These are phyloP conservation scores for Plectosphaerella cucumerina DNA, from an alignment of 2,329 filamentous ascomycete genomes.

Conservation along the genomic window DNA sequence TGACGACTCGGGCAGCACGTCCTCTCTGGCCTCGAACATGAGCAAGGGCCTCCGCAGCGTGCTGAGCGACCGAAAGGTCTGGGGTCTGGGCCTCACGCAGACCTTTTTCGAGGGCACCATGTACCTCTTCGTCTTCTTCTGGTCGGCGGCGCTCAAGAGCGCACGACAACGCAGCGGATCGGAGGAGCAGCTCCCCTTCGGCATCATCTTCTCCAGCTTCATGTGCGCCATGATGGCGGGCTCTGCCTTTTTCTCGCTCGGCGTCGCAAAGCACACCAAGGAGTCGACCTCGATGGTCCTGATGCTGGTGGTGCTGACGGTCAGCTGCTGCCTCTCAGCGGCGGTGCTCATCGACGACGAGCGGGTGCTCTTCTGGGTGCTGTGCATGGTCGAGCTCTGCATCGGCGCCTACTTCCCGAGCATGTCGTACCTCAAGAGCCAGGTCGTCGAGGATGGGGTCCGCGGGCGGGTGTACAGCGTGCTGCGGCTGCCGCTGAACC, in stretches of 20 bases:
- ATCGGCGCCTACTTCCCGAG: slow-evolving; percentile 55
- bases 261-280: slow-evolving; percentile 21
- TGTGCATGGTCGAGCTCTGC: slow-evolving; percentile 53
- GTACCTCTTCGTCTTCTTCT: slow-evolving; percentile 62
- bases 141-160: slow-evolving; percentile 50
- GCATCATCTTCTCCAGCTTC: slow-evolving; percentile 51
- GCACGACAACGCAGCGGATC: slow-evolving; percentile 24
- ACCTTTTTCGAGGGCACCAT: slow-evolving; percentile 58
- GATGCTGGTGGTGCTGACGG: slow-evolving; percentile 25
- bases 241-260: slow-evolving; percentile 40
- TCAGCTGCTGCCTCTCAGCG: slow-evolving; percentile 32
- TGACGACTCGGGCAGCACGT: slow-evolving; percentile 2
- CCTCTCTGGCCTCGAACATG: slow-evolving; percentile 11
- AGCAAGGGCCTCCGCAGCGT: slow-evolving; percentile 17
- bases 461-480: slow-evolving; percentile 53
- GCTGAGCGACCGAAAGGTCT: slow-evolving; percentile 39
- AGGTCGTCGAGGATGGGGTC: slow-evolving; percentile 47
- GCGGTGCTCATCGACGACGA: slow-evolving; percentile 38
- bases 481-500: slow-evolving; percentile 52
- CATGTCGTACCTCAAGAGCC: slow-evolving; percentile 50
- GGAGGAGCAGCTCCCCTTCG: slow-evolving; percentile 32
- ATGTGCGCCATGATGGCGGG: slow-evolving; percentile 55
- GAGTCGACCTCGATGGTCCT: slow-evolving; percentile 26
- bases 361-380: slow-evolving; percentile 46
- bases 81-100: slow-evolving; percentile 46